A percentile compares a stretch with the other conserved stretches of the same genome.
Conservation (phyloP, 768 basidiomycete genomes). For the Russula foetens region DNA sequence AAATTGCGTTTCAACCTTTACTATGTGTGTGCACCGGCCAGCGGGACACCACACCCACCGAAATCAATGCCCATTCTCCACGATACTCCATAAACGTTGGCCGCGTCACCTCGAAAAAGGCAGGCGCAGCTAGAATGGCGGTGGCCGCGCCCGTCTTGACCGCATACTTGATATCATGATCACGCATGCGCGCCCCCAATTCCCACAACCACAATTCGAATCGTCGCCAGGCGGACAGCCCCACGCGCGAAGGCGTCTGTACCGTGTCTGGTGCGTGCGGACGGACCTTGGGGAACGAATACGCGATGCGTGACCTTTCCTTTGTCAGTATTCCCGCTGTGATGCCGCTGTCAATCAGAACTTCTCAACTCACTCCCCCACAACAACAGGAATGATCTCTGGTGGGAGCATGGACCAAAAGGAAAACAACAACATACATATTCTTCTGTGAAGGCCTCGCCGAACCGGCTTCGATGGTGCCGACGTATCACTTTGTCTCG, state of each 20-base stretch:
- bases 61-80: conserved; percentile 96
- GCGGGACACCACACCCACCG: conserved; percentile 41
- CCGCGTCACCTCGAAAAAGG: conserved; percentile 75
- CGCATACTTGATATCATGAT: conserved; percentile 78
- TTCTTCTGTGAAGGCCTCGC: conserved; percentile 22
- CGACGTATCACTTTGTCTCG: background rate
- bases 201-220: conserved; percentile 68
- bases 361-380: background rate
- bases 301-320: conserved; percentile 33
- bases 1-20: background rate
- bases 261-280: conserved; percentile 83
- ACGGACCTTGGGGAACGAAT: conserved; percentile 71
- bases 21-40: background rate
- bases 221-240: conserved; percentile 52
- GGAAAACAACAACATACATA: conserved; percentile 22
- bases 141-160: conserved; percentile 82
- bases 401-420: background rate
- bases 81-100: conserved; percentile 72
- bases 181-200: conserved; percentile 51
- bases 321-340: conserved; percentile 44
- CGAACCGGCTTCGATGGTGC: conserved; percentile 9
- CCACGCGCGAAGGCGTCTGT: conserved; percentile 60
- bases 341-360: background rate
- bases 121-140: conserved; percentile 77
- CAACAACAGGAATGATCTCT: background rate